These are phyloP conservation scores for Suillus plorans DNA, from an alignment of 768 basidiomycete species.

Conservation along the genomic window DNA sequence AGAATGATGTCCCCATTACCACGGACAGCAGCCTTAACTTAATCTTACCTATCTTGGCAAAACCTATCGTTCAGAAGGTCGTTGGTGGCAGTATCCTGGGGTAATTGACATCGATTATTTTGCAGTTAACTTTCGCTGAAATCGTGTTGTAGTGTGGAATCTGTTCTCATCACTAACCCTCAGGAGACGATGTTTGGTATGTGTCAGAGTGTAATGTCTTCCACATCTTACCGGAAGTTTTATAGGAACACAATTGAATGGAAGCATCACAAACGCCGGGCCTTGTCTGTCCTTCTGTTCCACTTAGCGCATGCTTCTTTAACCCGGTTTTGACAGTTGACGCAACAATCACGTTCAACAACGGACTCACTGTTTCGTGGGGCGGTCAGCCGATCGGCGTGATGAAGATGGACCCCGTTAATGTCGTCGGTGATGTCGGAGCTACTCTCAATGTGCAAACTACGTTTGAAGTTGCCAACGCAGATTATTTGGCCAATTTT, in stretches of 20 bases:
- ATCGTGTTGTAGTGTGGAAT: constrained; percentile 44
- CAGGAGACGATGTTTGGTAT: constrained; percentile 57
- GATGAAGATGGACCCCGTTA: constrained; percentile 59
- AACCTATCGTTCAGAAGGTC: constrained; percentile 73
- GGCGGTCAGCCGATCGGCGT: constrained; percentile 53
- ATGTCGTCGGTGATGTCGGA: constrained; percentile 63
- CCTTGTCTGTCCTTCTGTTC: constrained; percentile 51
- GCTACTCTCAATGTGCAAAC: constrained; percentile 54
- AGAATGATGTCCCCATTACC: constrained; percentile 50
- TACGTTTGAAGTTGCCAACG: constrained; percentile 57
- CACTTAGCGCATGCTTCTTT: constrained; percentile 3
- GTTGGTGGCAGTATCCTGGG: constrained; percentile 57
- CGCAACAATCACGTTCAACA: constrained; percentile 62
- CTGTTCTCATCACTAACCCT: constrained; percentile 60
- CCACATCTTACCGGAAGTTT: constrained; percentile 7
- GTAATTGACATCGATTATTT: constrained; percentile 26
- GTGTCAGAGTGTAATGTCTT: constrained; percentile 8
- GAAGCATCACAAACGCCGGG: constrained; percentile 66
- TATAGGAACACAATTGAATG: constrained; percentile 51
- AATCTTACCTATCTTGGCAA: constrained; percentile 67
- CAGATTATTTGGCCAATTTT: constrained; percentile 58
- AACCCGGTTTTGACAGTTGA: constrained; percentile 44
- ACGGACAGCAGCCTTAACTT: constrained; percentile 64
- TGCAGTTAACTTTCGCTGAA: constrained; percentile 8
- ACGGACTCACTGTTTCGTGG: constrained; percentile 64